These are phyloP conservation scores for Chenopodium quinoa DNA, from an alignment of 148 eudicot species.

Conservation along the genomic window DNA sequence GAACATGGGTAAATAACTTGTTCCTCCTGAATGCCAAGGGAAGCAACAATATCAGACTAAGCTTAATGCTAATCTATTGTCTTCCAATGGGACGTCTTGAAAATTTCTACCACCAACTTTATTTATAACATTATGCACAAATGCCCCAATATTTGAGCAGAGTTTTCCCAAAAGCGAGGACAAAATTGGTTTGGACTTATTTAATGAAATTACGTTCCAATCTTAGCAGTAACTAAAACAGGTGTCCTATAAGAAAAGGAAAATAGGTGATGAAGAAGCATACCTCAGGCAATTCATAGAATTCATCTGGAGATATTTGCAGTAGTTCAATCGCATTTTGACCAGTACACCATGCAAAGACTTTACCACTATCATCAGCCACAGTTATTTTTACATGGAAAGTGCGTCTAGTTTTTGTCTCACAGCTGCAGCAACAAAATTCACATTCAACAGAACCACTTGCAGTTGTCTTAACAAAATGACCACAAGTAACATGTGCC, in stretches of 20 bases:
- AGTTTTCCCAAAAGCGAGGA: neutral
- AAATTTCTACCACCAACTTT: neutral
- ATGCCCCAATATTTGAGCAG: neutral
- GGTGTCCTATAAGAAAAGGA: neutral
- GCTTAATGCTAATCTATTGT: neutral
- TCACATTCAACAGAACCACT: slow-evolving; percentile 52
- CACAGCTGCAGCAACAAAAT: slow-evolving; percentile 61
- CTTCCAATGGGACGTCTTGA: neutral
- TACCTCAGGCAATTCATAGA: slow-evolving; percentile 85
- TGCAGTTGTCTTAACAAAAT: slow-evolving; percentile 45
- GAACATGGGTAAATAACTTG: slow-evolving; percentile 84
- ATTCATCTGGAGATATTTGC: slow-evolving; percentile 92
- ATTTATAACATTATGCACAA: neutral
- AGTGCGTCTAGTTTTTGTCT: slow-evolving; percentile 46
- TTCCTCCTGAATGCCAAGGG: slow-evolving; percentile 60
- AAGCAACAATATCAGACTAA: neutral
- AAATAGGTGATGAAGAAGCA: neutral
- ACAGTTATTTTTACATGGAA: slow-evolving; percentile 75
- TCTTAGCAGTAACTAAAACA: too few species aligned
- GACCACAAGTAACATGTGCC: slow-evolving; percentile 70
- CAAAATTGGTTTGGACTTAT: neutral
- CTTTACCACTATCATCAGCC: slow-evolving; percentile 70
- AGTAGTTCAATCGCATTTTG: slow-evolving; percentile 84
- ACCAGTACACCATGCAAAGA: slow-evolving; percentile 84
- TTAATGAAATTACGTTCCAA: neutral